Evolutionary conservation across 768 basidiomycete species (phyloP).

Genomic region (Tulasnella sp.): DNA sequence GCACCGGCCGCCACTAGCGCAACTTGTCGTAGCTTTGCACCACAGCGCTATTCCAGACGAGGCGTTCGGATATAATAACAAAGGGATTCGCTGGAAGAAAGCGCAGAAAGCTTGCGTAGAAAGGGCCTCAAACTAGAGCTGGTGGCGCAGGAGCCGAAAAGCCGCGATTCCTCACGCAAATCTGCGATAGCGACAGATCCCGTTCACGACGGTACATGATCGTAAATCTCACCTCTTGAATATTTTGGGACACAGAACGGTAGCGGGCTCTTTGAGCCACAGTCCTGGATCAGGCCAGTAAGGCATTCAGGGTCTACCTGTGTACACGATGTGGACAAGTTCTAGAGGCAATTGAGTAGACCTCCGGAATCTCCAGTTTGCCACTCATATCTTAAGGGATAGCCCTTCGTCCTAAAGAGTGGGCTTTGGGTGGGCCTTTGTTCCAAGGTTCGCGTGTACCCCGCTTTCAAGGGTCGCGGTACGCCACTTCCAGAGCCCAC

Average conservation of each 20-base stretch:
- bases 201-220: background rate
- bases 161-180: background rate
- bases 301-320: background rate
- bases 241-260: background rate
- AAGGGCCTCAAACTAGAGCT: background rate
- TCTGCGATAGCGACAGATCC: background rate
- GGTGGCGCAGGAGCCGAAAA: background rate
- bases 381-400: constrained; percentile 4
- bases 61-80: background rate
- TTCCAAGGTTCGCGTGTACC: background rate
- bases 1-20: background rate
- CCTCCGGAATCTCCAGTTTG: background rate
- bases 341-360: constrained; percentile 9
- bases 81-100: background rate
- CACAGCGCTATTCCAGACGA: background rate
- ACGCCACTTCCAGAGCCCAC: background rate
- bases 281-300: background rate
- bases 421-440: background rate
- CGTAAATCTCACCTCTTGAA: background rate
- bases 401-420: background rate
- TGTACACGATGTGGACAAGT: background rate
- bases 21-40: background rate
- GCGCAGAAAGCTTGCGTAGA: background rate
- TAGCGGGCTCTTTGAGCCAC: background rate
- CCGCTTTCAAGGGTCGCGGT: background rate